Base-by-base conservation (phyloP, 257 asterid species). In the Nicotiana otophora region DNA sequence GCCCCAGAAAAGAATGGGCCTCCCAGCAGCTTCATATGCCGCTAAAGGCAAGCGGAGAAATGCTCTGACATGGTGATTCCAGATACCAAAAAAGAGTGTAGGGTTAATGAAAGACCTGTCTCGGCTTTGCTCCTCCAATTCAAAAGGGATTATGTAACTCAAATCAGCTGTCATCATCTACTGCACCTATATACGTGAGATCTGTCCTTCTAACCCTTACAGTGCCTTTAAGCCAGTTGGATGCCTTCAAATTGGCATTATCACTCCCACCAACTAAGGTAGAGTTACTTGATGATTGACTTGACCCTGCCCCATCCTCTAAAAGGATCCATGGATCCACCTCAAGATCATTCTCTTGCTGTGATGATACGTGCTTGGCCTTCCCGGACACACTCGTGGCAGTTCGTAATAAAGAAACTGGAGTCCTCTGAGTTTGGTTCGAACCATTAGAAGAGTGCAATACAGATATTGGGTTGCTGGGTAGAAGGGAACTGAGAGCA, bases 271-370 rank as follows among this genome's bases (percentile, higher is more conserved):
- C 86, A 6, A 82, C 84, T 48, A 83, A 85, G 4, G 92, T 83
- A 30, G 93, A 89, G 85, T 78, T 88, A 86, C 88, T 88, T 3
- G 92, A 88, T 60, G 93, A 88, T 81, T 86, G 97, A 77, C 93
- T 87, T 1, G 90, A 88, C 28, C 96, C 97, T 2, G 98, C 92
- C 76, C 99, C 99, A 28, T 96, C 99, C 85, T 96, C 99, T 90
- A 96, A 89, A 60, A 94, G 89, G 84, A 92, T 92, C 99, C 99
- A 94, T 28, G 90, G 93, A 83, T 93, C 99, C 23, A 89, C 82
- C 78, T 94, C 98, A 34, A 78, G 31, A 55, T 90, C 97, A 30
- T 72, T 76, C 33, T 94, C 98, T 66, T 85, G 97, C 84, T 85
- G 91, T 39, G 54, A 81, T 66, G 34, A 20, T 46, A 36, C 28